Evolutionary conservation across 2,329 filamentous ascomycete genomes (phyloP).

Genomic region (Rhynchosporium secalis): DNA sequence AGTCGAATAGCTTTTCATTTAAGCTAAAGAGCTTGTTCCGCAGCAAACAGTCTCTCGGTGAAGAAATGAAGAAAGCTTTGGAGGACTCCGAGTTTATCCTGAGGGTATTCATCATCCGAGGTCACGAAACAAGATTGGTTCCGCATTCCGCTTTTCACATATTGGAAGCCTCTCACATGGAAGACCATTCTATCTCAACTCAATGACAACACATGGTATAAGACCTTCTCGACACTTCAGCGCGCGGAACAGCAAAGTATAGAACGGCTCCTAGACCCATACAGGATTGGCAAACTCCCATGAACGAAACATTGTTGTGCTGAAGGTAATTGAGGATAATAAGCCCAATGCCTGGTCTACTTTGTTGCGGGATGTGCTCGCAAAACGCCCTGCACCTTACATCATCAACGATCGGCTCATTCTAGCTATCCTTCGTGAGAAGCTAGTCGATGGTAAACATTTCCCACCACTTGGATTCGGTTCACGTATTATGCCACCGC

Average conservation of each 20-base stretch:
- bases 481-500: slow-evolving; percentile 4
- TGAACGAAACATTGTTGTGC: slow-evolving; percentile 31
- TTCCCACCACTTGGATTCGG: neutral
- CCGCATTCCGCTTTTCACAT: slow-evolving; percentile 37
- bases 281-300: slow-evolving; percentile 8
- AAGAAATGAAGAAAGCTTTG: slow-evolving; percentile 32
- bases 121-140: slow-evolving; percentile 19
- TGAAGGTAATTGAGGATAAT: slow-evolving; percentile 32
- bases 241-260: slow-evolving; percentile 24
- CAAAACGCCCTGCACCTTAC: neutral
- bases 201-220: slow-evolving; percentile 33
- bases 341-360: slow-evolving; percentile 28
- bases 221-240: slow-evolving; percentile 30
- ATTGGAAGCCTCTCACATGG: slow-evolving; percentile 35
- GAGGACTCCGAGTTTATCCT: slow-evolving; percentile 29
- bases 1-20: slow-evolving; percentile 28
- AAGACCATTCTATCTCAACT: slow-evolving; percentile 35
- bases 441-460: slow-evolving; percentile 27
- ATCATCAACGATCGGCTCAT: slow-evolving; percentile 21
- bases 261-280: slow-evolving; percentile 19
- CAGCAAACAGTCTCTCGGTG: slow-evolving; percentile 35
- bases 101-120: slow-evolving; percentile 31
- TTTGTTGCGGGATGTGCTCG: slow-evolving; percentile 22
- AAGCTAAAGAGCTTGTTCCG: slow-evolving; percentile 34
- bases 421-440: slow-evolving; percentile 34